Base-by-base conservation (phyloP, 2,329 filamentous ascomycete species). In the Pseudocercospora cruenta region DNA sequence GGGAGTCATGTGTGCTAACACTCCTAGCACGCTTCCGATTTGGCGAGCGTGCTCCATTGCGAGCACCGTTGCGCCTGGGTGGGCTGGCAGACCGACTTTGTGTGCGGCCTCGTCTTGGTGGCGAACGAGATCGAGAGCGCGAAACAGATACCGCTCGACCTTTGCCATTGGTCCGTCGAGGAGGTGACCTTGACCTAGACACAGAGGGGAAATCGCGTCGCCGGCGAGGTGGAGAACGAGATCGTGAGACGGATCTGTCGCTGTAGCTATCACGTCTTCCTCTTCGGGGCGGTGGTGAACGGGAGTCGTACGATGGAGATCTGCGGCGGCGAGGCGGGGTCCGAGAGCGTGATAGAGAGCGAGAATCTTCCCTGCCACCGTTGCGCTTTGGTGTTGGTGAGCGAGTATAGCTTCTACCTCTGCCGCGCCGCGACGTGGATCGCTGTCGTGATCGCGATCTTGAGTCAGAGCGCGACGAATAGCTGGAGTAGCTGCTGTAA, bases 401-500 rank as follows among this genome's bases (percentile, higher is more conserved):
- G 12, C 71, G 55, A 24, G 28, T 14, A 9, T 58, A 58, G 55
- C 55, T 58, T 19, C 63, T 62, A 21, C 66, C 65, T 63, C 67
- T 61, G 5, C 55, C 66, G 36, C 70, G 65, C 43, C 71, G 61
- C 3, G 69, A 67, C 22, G 72, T 72, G 16, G 75, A 72, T 22
- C 71, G 69, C 28, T 74, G 74, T 16, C 70, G 63, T 22, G 73
- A 75, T 24, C 73, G 71, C 3, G 73, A 75, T 21, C 63, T 54
- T 4, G 74, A 76, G 26, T 72, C 70, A 8, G 78, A 78, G 2
- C 75, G 74, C 26, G 73, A 76, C 1, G 76, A 78, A 53, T 92
- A 91, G 21, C 91, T 93, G 0, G 90, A 93, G 76, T 93, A 94
- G 79, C 90, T 93, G 0, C 90, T 93, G 76, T 93, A 94, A 79